Evolutionary conservation across 2,329 filamentous ascomycete genomes (phyloP).

Genomic region (Monosporascus sp.): DNA sequence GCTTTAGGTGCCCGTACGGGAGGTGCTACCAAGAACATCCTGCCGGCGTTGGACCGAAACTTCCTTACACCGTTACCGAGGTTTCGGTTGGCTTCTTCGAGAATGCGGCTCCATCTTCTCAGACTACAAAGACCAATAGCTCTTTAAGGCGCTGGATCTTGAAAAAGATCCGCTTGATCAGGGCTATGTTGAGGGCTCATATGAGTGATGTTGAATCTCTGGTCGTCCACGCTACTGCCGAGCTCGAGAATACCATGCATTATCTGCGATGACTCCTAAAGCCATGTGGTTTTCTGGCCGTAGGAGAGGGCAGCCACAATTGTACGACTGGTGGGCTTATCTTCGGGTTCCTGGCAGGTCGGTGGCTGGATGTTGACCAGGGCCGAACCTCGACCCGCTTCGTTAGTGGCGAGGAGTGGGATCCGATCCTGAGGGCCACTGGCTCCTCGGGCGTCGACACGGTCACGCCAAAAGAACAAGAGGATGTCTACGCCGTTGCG

Average conservation of each 20-base stretch:
- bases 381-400: slow-evolving; percentile 17
- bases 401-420: slow-evolving; percentile 17
- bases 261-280: slow-evolving; percentile 14
- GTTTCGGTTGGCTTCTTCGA: slow-evolving; percentile 34
- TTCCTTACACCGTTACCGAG: slow-evolving; percentile 38
- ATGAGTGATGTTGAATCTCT: slow-evolving; percentile 15
- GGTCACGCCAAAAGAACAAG: neutral
- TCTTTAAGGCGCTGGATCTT: slow-evolving; percentile 15
- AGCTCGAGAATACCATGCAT: slow-evolving; percentile 8
- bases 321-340: too few relatives aligned
- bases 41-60: neutral
- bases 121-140: slow-evolving; percentile 21
- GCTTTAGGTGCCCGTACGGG: slow-evolving; percentile 1
- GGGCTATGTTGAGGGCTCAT: slow-evolving; percentile 10
- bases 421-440: slow-evolving; percentile 12
- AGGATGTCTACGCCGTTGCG: slow-evolving; percentile 4
- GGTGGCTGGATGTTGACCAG: slow-evolving; percentile 29
- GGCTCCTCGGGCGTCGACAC: slow-evolving; percentile 9
- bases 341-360: slow-evolving; percentile 32
- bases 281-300: slow-evolving; percentile 10
- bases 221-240: slow-evolving; percentile 16
- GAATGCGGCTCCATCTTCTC: slow-evolving; percentile 26
- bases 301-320: slow-evolving; percentile 2
- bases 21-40: neutral
- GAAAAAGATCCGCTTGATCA: slow-evolving; percentile 3